These are phyloP conservation scores for Aspergillus nanangensis DNA, from an alignment of 495 filamentous ascomycete species.

Conservation along the genomic window DNA sequence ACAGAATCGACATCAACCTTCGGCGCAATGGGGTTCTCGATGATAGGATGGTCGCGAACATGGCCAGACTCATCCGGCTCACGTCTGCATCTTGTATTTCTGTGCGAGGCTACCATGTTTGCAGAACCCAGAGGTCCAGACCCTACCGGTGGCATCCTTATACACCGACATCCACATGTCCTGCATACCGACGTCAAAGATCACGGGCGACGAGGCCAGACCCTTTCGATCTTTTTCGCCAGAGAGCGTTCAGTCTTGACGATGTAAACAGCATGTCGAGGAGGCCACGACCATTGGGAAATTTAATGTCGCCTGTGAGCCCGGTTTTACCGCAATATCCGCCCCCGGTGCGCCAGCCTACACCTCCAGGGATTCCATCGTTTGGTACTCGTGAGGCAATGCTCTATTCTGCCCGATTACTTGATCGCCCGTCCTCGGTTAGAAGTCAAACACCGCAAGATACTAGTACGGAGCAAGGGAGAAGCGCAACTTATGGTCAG, in stretches of 20 bases:
- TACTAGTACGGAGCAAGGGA: too few relatives aligned
- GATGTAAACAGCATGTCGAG: constrained; percentile 9
- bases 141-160: constrained; percentile 9
- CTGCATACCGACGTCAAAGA: constrained; percentile 1
- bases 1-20: too few relatives aligned
- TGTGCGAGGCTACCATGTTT: constrained; percentile 5
- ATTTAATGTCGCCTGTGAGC: constrained; percentile 20
- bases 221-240: constrained; percentile 10
- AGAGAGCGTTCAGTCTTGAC: constrained; percentile 21
- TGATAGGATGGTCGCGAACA: constrained; percentile 25
- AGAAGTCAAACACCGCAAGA: constrained; percentile 2
- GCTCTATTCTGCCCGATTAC: constrained; percentile 25
- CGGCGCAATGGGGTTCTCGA: constrained; percentile 14
- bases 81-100: not conserved
- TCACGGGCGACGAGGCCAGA: too few relatives aligned
- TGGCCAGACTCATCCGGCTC: constrained; percentile 27
- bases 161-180: not conserved
- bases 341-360: constrained; percentile 37
- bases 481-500: constrained; percentile 22
- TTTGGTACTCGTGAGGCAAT: constrained; percentile 43
- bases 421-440: constrained; percentile 2
- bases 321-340: constrained; percentile 32
- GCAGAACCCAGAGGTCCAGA: constrained; percentile 1
- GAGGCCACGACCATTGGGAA: constrained; percentile 20
- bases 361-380: constrained; percentile 44